Evolutionary conservation across 225 moss, liverwort and hornwort species (phyloP).

Genomic region (Asterella californica): DNA sequence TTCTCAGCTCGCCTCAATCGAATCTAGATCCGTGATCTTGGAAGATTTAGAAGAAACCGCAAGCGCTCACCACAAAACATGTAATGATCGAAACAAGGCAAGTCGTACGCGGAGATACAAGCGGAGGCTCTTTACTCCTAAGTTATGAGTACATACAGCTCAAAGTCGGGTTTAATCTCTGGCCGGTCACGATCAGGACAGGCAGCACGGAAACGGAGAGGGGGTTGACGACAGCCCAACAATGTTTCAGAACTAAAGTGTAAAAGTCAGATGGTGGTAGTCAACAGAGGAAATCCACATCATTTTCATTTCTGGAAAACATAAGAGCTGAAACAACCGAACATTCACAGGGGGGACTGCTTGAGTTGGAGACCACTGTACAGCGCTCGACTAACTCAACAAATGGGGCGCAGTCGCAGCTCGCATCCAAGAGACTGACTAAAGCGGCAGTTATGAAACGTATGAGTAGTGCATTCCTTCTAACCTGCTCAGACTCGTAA

Average conservation of each 20-base stretch:
- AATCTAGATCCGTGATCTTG: background rate
- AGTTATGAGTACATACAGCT: background rate
- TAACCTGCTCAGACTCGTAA: constrained; percentile 3
- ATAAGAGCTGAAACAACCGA: background rate
- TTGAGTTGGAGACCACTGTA: background rate
- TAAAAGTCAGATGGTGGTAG: background rate
- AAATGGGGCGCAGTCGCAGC: no score
- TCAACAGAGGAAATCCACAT: background rate
- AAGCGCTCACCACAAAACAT: background rate
- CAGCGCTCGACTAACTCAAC: background rate
- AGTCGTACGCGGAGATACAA: background rate
- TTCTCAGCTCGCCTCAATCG: background rate
- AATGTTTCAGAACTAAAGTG: background rate
- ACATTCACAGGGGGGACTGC: background rate
- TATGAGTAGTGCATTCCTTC: background rate
- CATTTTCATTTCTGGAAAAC: background rate
- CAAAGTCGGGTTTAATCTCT: background rate
- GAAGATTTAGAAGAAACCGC: background rate
- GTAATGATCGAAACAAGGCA: background rate
- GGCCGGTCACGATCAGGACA: background rate
- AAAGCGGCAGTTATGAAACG: no score
- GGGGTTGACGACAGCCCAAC: no score
- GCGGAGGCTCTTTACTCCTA: background rate
- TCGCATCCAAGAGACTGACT: background rate
- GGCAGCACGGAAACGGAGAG: background rate